These are phyloP conservation scores for Gentiana macrophylla DNA, from an alignment of 257 asterid genomes.

Conservation along the genomic window DNA sequence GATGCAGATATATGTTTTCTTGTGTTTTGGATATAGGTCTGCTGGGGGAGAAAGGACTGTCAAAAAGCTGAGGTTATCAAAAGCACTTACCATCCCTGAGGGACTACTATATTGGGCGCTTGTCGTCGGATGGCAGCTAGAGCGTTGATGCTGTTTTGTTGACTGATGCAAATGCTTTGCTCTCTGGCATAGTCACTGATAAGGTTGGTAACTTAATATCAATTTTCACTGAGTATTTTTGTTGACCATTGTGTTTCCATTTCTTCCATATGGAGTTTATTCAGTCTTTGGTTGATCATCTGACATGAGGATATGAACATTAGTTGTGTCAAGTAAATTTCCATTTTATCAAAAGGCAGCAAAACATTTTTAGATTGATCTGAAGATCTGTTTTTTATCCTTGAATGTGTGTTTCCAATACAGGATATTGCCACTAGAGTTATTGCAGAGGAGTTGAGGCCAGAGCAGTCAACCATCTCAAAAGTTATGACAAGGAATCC, in stretches of 20 bases:
- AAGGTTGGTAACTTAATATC: conserved; percentile 29
- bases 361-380: too few relatives aligned
- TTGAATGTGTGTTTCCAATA: conserved; percentile 7
- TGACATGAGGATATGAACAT: too few relatives aligned
- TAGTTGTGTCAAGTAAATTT: too few relatives aligned
- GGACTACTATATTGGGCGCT: conserved; percentile 85
- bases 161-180: conserved; percentile 86
- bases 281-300: too few relatives aligned
- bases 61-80: conserved; percentile 79
- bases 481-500: conserved; percentile 97
- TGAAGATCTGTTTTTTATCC: too few relatives aligned
- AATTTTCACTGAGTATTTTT: too few relatives aligned
- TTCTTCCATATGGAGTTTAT: too few relatives aligned
- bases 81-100: conserved; percentile 94
- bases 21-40: conserved; percentile 25
- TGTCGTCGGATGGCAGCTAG: conserved; percentile 92
- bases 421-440: conserved; percentile 94
- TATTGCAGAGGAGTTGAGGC: conserved; percentile 87
- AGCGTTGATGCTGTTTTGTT: conserved; percentile 83
- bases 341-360: too few relatives aligned
- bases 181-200: conserved; percentile 95
- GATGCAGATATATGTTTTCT: conserved; percentile 1
- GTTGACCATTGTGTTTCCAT: too few relatives aligned
- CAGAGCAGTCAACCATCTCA: conserved; percentile 70
- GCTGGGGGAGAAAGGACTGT: conserved; percentile 83